These are phyloP conservation scores for Vanderwaltozyma verrucispora DNA, from an alignment of 805 yeast species.

Conservation along the genomic window DNA sequence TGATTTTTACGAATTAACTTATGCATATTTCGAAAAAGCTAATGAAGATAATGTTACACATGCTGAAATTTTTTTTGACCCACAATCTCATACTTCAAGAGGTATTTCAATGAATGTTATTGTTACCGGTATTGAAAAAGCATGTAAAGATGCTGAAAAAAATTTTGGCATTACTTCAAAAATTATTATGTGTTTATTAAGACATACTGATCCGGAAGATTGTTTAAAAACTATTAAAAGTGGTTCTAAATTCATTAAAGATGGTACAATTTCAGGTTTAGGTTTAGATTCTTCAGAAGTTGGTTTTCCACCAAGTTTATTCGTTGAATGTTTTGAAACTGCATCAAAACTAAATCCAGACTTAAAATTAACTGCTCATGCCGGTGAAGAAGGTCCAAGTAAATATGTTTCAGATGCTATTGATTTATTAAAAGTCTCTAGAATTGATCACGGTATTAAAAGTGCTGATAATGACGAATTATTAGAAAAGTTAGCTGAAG, in stretches of 20 bases:
- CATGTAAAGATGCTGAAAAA: slow-evolving; percentile 49
- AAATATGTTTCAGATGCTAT: slow-evolving; percentile 51
- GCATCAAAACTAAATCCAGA: slow-evolving; percentile 41
- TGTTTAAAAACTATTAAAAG: slow-evolving; percentile 48
- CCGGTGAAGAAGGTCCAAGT: slow-evolving; percentile 83
- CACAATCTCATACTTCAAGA: slow-evolving; percentile 72
- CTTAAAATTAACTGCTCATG: slow-evolving; percentile 69
- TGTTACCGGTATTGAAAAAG: slow-evolving; percentile 55
- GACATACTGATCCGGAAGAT: slow-evolving; percentile 57
- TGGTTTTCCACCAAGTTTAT: slow-evolving; percentile 67
- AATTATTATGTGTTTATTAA: slow-evolving; percentile 70
- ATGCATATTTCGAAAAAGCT: slow-evolving; percentile 56
- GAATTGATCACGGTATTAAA: slow-evolving; percentile 78
- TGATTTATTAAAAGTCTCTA: slow-evolving; percentile 47
- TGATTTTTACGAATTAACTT: slow-evolving; percentile 72
- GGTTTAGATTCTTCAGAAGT: slow-evolving; percentile 78
- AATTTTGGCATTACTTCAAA: slow-evolving; percentile 58
- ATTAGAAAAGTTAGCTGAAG: slow-evolving; percentile 45
- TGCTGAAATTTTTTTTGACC: slow-evolving; percentile 74
- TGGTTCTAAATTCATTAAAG: slow-evolving; percentile 41
- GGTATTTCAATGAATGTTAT: slow-evolving; percentile 51
- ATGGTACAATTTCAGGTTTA: slow-evolving; percentile 59
- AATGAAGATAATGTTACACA: slow-evolving; percentile 50
- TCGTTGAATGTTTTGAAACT: slow-evolving; percentile 48
- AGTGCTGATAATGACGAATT: slow-evolving; percentile 45